A percentile compares a stretch with the other conserved stretches of the same genome.
phyloP scores from a whole-genome alignment of 2,329 filamentous ascomycete species.

The Corinectria fuckeliana region DNA sequence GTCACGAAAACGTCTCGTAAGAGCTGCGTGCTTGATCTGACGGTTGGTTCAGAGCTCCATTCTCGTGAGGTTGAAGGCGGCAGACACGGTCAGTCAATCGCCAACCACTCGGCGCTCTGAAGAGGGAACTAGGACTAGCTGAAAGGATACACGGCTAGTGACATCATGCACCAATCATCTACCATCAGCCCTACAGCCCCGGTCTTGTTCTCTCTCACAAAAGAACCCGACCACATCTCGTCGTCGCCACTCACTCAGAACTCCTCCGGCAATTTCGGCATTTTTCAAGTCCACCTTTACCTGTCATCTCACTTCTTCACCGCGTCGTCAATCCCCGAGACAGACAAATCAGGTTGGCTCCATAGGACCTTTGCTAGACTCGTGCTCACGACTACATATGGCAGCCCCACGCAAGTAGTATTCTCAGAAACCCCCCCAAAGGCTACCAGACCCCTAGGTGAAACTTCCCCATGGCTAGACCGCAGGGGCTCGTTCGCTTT shows the following conservation, averaged over 20 bases:
- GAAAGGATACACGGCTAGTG: background rate
- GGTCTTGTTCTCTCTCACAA: background rate
- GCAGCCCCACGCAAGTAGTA: no score
- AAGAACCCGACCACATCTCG: background rate
- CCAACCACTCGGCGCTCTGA: background rate
- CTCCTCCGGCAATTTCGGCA: conserved; percentile 1
- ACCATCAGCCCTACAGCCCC: conserved; percentile 17
- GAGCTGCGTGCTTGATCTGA: background rate
- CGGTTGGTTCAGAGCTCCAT: background rate
- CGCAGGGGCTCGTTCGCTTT: background rate
- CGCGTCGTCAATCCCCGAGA: background rate
- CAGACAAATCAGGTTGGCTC: background rate
- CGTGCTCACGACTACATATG: no score
- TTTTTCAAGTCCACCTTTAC: background rate
- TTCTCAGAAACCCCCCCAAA: background rate
- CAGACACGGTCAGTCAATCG: background rate
- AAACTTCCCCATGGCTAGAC: conserved; percentile 1
- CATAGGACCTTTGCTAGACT: background rate
- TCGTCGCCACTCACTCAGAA: conserved; percentile 2
- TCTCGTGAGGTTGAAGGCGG: conserved; percentile 2
- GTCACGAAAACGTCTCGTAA: background rate
- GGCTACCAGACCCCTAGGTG: background rate
- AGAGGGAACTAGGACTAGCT: background rate
- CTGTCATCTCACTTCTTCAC: background rate
- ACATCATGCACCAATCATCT: conserved; percentile 17